Evolutionary conservation across 2,329 filamentous ascomycete species (phyloP), one percentile per base, ranked within the genome.

Genomic region (Tympanopsis confertula): DNA sequence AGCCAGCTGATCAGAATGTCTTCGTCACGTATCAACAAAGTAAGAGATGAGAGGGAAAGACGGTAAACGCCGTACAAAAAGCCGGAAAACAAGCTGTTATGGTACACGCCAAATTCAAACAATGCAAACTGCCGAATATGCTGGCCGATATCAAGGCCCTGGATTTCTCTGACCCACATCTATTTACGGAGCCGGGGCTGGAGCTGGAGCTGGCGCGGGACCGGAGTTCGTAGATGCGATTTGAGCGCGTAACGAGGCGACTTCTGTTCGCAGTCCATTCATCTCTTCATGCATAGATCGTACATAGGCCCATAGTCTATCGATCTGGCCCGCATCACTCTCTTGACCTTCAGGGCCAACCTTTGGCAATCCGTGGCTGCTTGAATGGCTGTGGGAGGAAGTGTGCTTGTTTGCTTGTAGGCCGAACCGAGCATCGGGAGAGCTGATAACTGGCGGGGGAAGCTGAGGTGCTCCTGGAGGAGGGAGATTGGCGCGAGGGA

Each of bases 271-370:
- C 36, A 66, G 47, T 5, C 49, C 49, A 26, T 53, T 51, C 35
- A 66, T 40, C 42, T 63, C 54, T 5, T 61, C 55, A 36, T 65
- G 59, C 35, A 66, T 52, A 28, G 52, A 58, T 22, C 55, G 59
- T 22, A 64, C 55, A 42, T 62, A 61, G 19, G 56, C 49, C 62
- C 62, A 65, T 3, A 66, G 44, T 30, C 59, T 58, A 30, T 62
- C 59, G 22, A 56, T 54, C 15, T 53, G 50, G 36, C 44, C 45
- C 14, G 45, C 39, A 35, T 33, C 30, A 10, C n/a, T n/a, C n/a
- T n/a, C n/a, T n/a, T n/a, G n/a, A 15, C 41, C 43, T 24, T 48
- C 50, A 39, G 47, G 50, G 13, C 38, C 50, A 2, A 47, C 49
- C 36, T 45, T 43, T 19, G 49, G 52, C n/a, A 33, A 50, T 42